Evolutionary conservation across 495 filamentous ascomycete species (phyloP), one percentile per base, ranked within the genome.

Genomic region (Penicillium macrosclerotiorum): DNA sequence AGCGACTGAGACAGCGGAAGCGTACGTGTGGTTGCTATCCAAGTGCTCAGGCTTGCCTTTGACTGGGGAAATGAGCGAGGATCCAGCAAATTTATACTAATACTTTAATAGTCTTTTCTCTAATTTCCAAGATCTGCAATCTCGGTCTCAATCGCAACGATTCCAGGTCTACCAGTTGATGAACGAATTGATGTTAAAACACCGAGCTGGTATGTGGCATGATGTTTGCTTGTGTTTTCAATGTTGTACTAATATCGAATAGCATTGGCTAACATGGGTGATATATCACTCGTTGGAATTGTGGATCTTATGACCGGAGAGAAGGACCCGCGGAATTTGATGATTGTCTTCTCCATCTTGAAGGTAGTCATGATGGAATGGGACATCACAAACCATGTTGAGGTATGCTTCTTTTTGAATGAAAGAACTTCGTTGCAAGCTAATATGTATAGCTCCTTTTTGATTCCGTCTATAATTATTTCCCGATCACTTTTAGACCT

Each of bases 381-480:
- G 82, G 77, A 86, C 54, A 78, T 88, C 37, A 65, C 74, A 3
- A 65, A 67, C 24, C 71, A 85, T 60, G 77, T 72, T 6, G 84
- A 88, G 72, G 83, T 84, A 65, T 42, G 63, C 53, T 5, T 14
- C 0, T 38, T 16, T 5, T n/a, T 38, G n/a, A n/a, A n/a, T n/a
- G n/a, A n/a, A n/a, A 8, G 9, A 20, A 12, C 3, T 24, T 3
- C 4, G 17, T 13, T 14, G 4, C 3, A 8, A n/a, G 13, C 66
- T 77, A 45, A 78, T 37, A 9, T 8, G 1, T 26, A 45, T 59
- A 84, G 80, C 62, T 71, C 8, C 65, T 88, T 13, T 89, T 88
- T 57, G 85, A 89, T 49, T 71, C 84, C 3, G 83, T 85, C 12
- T 89, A 86, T 57, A 86, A 86, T 49, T 89, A 89, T 62, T 89